phyloP scores from a whole-genome alignment of 352 stramenopile genomes.

The Globisporangium recalcitrans region DNA sequence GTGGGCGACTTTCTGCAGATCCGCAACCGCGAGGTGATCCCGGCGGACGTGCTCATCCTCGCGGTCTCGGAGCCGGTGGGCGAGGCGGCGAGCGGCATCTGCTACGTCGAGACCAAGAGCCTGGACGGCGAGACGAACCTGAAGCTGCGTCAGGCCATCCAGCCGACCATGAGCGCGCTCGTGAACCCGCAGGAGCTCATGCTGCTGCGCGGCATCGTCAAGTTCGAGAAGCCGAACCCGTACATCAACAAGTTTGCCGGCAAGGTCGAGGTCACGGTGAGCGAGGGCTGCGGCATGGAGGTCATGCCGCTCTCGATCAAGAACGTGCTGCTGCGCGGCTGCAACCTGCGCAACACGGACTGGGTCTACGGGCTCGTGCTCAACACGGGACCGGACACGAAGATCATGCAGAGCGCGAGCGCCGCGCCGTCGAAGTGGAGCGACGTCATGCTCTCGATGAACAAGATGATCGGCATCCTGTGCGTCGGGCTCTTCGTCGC shows the following conservation, averaged over 20 bases:
- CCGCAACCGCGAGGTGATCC: conserved; percentile 78
- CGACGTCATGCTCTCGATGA: conserved; percentile 75
- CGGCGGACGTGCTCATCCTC: conserved; percentile 81
- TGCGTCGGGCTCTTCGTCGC: conserved; percentile 59
- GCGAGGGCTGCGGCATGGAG: conserved; percentile 57
- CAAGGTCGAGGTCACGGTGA: conserved; percentile 70
- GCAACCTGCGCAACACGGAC: conserved; percentile 86
- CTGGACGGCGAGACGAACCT: conserved; percentile 92
- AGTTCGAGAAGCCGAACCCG: conserved; percentile 76
- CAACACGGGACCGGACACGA: conserved; percentile 89
- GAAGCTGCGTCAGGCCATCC: conserved; percentile 80
- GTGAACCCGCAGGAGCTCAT: conserved; percentile 48
- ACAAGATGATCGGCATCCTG: conserved; percentile 78
- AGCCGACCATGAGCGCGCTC: conserved; percentile 59
- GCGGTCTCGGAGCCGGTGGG: conserved; percentile 63
- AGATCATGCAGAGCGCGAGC: conserved; percentile 87
- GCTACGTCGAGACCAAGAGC: conserved; percentile 89
- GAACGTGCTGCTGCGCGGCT: conserved; percentile 88
- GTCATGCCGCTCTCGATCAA: conserved; percentile 77
- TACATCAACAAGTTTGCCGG: conserved; percentile 88
- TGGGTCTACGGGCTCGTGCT: conserved; percentile 84
- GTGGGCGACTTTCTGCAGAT: conserved; percentile 82
- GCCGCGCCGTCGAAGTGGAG: conserved; percentile 79
- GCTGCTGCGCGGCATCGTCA: conserved; percentile 51
- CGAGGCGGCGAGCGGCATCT: conserved; percentile 70